Conservation (phyloP, 306 rosid genomes). For the Trifolium fragiferum region DNA sequence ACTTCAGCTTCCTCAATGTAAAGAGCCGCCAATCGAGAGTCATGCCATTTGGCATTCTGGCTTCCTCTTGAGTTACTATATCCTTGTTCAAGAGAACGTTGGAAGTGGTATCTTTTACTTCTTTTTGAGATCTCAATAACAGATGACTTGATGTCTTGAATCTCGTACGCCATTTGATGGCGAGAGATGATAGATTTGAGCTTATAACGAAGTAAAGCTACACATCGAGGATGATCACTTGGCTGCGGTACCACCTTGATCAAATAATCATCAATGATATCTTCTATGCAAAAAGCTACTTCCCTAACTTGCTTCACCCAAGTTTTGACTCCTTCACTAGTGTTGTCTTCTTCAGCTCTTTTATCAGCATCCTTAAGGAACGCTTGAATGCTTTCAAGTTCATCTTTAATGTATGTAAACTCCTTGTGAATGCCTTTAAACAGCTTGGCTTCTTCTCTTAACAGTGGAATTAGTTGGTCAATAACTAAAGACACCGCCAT, state of each 20-base stretch:
- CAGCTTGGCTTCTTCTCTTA: neutral
- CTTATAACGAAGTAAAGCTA: too few relatives aligned
- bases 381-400: neutral
- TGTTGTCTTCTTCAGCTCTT: neutral
- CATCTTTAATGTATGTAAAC: neutral
- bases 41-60: neutral
- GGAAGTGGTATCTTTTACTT: neutral
- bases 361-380: neutral
- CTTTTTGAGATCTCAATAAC: neutral
- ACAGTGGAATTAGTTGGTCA: neutral
- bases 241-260: neutral
- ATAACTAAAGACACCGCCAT: neutral
- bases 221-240: neutral
- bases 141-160: neutral
- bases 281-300: neutral
- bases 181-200: neutral
- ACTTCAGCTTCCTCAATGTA: neutral
- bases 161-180: neutral
- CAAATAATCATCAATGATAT: neutral
- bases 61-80: neutral
- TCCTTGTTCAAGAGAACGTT: neutral
- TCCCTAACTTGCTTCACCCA: slow-evolving; percentile 4
- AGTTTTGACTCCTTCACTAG: neutral
- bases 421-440: neutral
- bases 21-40: neutral